A percentile compares a stretch with the other conserved stretches of the same genome.
These are phyloP conservation scores for Didymella arachidicola DNA, from an alignment of 2,329 filamentous ascomycete genomes.

Conservation along the genomic window DNA sequence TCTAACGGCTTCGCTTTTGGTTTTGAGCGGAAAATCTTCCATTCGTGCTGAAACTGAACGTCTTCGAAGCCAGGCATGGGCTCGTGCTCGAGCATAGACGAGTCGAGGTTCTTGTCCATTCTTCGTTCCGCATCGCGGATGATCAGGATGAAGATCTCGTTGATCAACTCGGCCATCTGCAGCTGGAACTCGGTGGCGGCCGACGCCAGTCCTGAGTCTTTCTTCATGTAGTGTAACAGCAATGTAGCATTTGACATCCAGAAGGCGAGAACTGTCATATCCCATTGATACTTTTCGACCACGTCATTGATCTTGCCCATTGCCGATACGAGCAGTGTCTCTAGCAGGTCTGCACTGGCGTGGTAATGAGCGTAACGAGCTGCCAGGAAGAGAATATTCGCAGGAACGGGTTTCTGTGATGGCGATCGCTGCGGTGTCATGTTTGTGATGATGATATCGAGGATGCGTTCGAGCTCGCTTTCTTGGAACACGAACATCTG, in stretches of 20 bases:
- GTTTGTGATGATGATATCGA: slow-evolving; percentile 95
- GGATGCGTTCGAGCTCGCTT: slow-evolving; percentile 85
- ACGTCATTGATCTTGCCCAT: slow-evolving; percentile 98
- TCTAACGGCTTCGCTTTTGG: slow-evolving; percentile 84
- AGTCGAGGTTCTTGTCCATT: slow-evolving; percentile 93
- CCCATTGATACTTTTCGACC: slow-evolving; percentile 96
- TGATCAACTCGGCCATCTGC: slow-evolving; percentile 91
- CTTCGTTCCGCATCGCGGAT: slow-evolving; percentile 94
- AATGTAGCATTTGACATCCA: slow-evolving; percentile 98
- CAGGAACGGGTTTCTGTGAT: slow-evolving; percentile 96
- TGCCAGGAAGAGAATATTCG: slow-evolving; percentile 95
- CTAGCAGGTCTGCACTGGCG: slow-evolving; percentile 82
- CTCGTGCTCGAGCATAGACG: slow-evolving; percentile 95
- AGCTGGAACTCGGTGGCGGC: slow-evolving; percentile 89
- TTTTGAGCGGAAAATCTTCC: slow-evolving; percentile 95
- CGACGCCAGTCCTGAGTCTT: slow-evolving; percentile 81
- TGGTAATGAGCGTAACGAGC: slow-evolving; percentile 97
- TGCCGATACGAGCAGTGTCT: slow-evolving; percentile 79
- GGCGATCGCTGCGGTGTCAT: slow-evolving; percentile 97
- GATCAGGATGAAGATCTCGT: slow-evolving; percentile 98
- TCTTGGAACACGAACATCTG: slow-evolving; percentile 99
- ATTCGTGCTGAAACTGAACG: slow-evolving; percentile 96
- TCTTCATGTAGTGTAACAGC: slow-evolving; percentile 95
- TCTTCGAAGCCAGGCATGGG: slow-evolving; percentile 98
- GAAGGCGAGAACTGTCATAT: slow-evolving; percentile 98